Base-by-base conservation (phyloP, 495 filamentous ascomycete genomes). In the Penicillium desertorum region DNA sequence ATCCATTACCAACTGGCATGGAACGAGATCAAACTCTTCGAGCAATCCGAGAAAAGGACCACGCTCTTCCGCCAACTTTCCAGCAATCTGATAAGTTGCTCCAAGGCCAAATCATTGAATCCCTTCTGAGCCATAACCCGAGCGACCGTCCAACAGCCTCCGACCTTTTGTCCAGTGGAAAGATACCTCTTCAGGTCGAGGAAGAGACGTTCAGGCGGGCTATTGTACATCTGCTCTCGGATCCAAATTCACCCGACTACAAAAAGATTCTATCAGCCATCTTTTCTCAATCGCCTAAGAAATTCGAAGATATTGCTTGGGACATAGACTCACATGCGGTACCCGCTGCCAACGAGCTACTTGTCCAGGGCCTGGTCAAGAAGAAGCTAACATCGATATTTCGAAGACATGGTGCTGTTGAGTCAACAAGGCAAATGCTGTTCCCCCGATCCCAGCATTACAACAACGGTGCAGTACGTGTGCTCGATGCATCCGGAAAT, bases 321-420 rank as follows among this genome's bases (percentile, higher is more conserved):
- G 92, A 96, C 61, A 85, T 90, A 72, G 79, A 82, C 25, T 77
- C 80, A 1, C 75, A 71, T 46, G 81, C 78, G 5, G 72, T 68
- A 19, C 74, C 83, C 8, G 79, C 74, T 3, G 78, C 81, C 1
- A 86, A 86, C 60, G 85, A 88, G 63, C 70, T 93, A 11, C 75
- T 93, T 50, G 76, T 92, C 17, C 89, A 88, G 56, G 82, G 82
- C 52, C 80, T 88, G 25, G 87, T 94, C 12, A 92, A 90, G 63
- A 83, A 94, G 54, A 83, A 81, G 25, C 69, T 98, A 53, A 82
- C 81, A 10, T 79, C 82, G 8, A 88, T 97, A 14, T 98, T 98
- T 63, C 87, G 88, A n/a, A 82, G 86, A 27, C 95, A 98, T 68
- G 94, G 94, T 1, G 94, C 95, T 3, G 86, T 97, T 20, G 91